Evolutionary conservation across 805 yeast species (phyloP).

Genomic region (Komagataella phaffii): DNA sequence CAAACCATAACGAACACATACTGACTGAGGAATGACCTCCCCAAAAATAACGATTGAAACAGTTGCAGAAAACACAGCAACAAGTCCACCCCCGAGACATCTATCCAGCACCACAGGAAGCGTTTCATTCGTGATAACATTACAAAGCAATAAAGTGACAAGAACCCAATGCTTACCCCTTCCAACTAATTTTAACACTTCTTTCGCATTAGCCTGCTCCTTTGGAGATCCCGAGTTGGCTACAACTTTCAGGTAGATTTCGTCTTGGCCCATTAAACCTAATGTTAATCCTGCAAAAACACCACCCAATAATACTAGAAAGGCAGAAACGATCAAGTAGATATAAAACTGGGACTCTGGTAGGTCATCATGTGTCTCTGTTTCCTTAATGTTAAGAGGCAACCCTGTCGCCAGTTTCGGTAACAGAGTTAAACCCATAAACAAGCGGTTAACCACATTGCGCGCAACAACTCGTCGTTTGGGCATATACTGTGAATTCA

Average conservation of each 20-base stretch:
- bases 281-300: slow-evolving; percentile 91
- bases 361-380: neutral
- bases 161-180: slow-evolving; percentile 94
- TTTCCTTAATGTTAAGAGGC: neutral
- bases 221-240: slow-evolving; percentile 67
- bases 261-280: slow-evolving; percentile 97
- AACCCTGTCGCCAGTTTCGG: neutral
- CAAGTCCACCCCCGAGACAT: slow-evolving; percentile 94
- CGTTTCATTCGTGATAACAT: slow-evolving; percentile 89
- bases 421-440: neutral
- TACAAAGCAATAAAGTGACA: slow-evolving; percentile 73
- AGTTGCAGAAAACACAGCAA: slow-evolving; percentile 90
- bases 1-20: slow-evolving; percentile 86
- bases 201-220: slow-evolving; percentile 58
- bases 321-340: slow-evolving; percentile 38
- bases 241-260: slow-evolving; percentile 82
- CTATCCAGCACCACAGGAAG: slow-evolving; percentile 88
- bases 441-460: neutral
- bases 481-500: neutral
- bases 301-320: slow-evolving; percentile 67
- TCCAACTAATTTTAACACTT: slow-evolving; percentile 59
- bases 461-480: neutral
- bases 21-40: slow-evolving; percentile 89
- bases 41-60: slow-evolving; percentile 90
- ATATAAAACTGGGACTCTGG: slow-evolving; percentile 23